Evolutionary conservation across 2,329 filamentous ascomycete species (phyloP).

Genomic region (Dendryphion nanum): DNA sequence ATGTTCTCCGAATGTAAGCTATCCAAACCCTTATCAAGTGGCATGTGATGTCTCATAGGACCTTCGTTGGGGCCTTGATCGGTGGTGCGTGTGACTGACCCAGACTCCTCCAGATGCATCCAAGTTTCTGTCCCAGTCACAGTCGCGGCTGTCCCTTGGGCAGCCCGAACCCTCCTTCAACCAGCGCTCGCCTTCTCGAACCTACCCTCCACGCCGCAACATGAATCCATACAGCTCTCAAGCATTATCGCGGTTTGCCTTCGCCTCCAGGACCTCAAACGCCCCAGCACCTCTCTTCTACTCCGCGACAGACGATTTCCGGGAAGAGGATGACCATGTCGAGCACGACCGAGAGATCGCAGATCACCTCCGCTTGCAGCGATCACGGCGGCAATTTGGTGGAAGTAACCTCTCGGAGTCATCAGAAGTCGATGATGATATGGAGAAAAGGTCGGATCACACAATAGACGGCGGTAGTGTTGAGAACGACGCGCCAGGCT

Average conservation of each 20-base stretch:
- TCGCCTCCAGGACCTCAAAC: conserved; percentile 71
- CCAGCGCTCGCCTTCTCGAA: conserved; percentile 46
- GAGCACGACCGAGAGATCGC: conserved; percentile 87
- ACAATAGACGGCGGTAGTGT: conserved; percentile 49
- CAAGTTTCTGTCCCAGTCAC: conserved; percentile 91
- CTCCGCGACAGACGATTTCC: conserved; percentile 84
- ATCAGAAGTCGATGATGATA: conserved; percentile 74
- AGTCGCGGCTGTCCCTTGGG: conserved; percentile 79
- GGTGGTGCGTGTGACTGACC: conserved; percentile 45
- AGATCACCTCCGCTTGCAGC: conserved; percentile 89
- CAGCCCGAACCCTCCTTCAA: conserved; percentile 48
- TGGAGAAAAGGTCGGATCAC: conserved; percentile 47
- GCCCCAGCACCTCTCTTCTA: conserved; percentile 93
- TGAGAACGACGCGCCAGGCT: conserved; percentile 39
- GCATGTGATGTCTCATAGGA: conserved; percentile 30
- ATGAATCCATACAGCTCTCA: conserved; percentile 77
- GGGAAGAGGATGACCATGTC: conserved; percentile 89
- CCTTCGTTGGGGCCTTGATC: conserved; percentile 24
- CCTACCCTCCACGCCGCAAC: conserved; percentile 49
- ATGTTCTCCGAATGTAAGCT: conserved; percentile 91
- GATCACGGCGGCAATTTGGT: conserved; percentile 84
- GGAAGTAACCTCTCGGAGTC: conserved; percentile 82
- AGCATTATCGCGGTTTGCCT: conserved; percentile 71
- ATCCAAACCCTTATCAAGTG: conserved; percentile 25
- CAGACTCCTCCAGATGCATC: conserved; percentile 72